A percentile compares a stretch with the other conserved stretches of the same genome.
These are phyloP conservation scores for Melaleuca quinquenervia DNA, from an alignment of 345 rosid species.

Conservation along the genomic window DNA sequence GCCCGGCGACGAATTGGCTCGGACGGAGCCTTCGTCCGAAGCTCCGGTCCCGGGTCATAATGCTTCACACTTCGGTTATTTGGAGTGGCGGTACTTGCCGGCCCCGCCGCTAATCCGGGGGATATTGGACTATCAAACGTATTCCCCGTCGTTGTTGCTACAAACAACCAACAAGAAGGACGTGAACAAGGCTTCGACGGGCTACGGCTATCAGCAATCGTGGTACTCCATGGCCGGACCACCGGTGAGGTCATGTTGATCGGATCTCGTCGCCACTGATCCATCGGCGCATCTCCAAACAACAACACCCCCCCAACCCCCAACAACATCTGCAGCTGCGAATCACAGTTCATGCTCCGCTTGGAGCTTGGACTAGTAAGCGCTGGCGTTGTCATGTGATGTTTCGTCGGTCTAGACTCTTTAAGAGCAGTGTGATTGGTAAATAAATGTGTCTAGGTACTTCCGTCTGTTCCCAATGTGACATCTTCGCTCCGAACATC, in stretches of 20 bases:
- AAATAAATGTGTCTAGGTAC: not conserved
- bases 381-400: not conserved
- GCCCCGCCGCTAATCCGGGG: not conserved
- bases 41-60: not conserved
- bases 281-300: not conserved
- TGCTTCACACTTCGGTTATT: not conserved
- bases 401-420: not conserved
- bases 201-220: not conserved
- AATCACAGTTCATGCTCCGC: not conserved
- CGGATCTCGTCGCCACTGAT: not conserved
- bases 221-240: not conserved
- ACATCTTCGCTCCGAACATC: not conserved
- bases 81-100: not conserved
- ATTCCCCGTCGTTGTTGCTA: not conserved
- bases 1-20: not conserved
- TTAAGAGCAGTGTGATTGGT: not conserved
- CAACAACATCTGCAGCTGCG: not conserved
- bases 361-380: not conserved
- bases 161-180: not conserved
- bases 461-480: not conserved
- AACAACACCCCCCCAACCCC: no score
- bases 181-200: not conserved
- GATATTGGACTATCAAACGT: not conserved
- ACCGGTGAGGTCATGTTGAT: not conserved
- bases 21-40: not conserved